These are phyloP conservation scores for Cryphonectria japonica DNA, from an alignment of 2,329 filamentous ascomycete species.

Conservation along the genomic window DNA sequence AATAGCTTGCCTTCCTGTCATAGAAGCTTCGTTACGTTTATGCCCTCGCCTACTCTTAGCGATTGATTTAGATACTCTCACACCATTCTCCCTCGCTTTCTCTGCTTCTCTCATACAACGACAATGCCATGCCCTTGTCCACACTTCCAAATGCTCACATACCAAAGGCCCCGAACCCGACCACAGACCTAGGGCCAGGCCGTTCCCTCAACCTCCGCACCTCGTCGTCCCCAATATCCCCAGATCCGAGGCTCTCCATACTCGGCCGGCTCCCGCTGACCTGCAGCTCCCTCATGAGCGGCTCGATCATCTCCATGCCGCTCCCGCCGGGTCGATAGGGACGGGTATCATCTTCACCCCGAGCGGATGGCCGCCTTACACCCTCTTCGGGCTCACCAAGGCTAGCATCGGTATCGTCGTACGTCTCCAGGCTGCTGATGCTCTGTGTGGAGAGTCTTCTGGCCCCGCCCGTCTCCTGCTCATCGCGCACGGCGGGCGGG, in stretches of 20 bases:
- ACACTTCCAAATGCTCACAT: neutral
- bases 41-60: neutral
- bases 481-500: too few relatives aligned
- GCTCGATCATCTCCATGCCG: constrained; percentile 47
- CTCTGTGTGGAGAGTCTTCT: constrained; percentile 10
- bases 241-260: constrained; percentile 19
- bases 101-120: neutral
- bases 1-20: neutral
- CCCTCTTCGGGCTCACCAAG: neutral
- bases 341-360: neutral
- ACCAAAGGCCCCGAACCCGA: constrained; percentile 28
- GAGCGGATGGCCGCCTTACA: neutral
- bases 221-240: constrained; percentile 24
- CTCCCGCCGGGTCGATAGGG: constrained; percentile 27
- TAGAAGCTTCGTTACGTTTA: neutral
- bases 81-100: neutral
- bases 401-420: constrained; percentile 8
- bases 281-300: constrained; percentile 50
- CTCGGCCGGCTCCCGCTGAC: constrained; percentile 31
- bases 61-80: neutral
- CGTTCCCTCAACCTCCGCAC: constrained; percentile 22
- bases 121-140: neutral
- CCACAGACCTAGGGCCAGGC: constrained; percentile 23
- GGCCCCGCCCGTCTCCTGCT: neutral
- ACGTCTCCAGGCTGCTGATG: constrained; percentile 11